phyloP scores from a whole-genome alignment of 768 basidiomycete species.

The Leccinellum luteum region DNA sequence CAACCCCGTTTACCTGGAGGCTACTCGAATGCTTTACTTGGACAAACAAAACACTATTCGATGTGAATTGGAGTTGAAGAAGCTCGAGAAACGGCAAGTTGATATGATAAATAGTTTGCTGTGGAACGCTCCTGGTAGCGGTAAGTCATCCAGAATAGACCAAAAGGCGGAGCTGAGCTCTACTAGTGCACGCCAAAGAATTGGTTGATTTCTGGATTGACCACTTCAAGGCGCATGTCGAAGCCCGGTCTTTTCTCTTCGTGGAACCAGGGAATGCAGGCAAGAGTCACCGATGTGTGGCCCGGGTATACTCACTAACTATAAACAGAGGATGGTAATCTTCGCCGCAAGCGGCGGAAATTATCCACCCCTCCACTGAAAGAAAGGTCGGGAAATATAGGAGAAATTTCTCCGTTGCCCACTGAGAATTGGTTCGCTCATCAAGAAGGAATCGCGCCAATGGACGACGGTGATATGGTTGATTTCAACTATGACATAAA shows the following conservation, averaged over 20 bases:
- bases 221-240: conserved; percentile 67
- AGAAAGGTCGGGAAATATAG: not conserved
- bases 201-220: conserved; percentile 73
- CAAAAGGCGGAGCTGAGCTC: conserved; percentile 2
- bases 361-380: conserved; percentile 16
- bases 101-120: conserved; percentile 60
- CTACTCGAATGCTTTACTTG: conserved; percentile 64
- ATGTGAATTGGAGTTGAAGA: conserved; percentile 50
- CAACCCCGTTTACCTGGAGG: conserved; percentile 32
- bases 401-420: not conserved
- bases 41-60: conserved; percentile 56
- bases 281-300: conserved; percentile 2
- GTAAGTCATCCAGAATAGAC: conserved; percentile 41
- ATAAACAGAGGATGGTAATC: conserved; percentile 35
- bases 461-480: conserved; percentile 12
- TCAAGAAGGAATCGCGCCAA: conserved; percentile 4
- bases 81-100: conserved; percentile 51
- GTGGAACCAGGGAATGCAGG: conserved; percentile 8
- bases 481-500: conserved; percentile 25
- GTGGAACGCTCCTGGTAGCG: conserved; percentile 61
- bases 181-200: conserved; percentile 61
- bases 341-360: conserved; percentile 49
- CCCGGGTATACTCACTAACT: conserved; percentile 5
- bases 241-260: conserved; percentile 46
- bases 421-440: conserved; percentile 15